phyloP scores from a whole-genome alignment of 441 rosid genomes.

The Capsella rubella region DNA sequence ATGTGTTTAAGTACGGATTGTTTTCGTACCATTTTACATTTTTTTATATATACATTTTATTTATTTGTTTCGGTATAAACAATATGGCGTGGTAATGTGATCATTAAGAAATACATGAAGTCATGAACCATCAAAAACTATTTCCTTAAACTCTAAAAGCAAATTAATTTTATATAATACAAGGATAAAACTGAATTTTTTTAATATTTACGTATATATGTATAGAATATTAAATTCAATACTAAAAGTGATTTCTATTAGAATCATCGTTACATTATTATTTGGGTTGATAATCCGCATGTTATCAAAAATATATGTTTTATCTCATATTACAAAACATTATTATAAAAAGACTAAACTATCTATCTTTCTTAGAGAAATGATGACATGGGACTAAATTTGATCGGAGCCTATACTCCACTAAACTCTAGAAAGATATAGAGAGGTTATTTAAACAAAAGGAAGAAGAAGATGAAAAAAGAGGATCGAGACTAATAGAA shows the following conservation, averaged over 20 bases:
- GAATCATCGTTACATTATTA: background rate
- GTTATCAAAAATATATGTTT: background rate
- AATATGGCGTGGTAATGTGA: background rate
- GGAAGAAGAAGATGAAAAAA: background rate
- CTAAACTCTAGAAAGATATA: constrained; percentile 14
- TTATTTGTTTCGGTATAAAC: background rate
- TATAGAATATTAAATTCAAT: background rate
- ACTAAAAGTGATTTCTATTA: background rate
- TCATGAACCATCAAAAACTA: background rate
- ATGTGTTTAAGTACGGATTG: background rate
- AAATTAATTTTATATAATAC: background rate
- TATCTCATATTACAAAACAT: no score
- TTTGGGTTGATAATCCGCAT: background rate
- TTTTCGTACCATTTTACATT: background rate
- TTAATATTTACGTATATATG: background rate
- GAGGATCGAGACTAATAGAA: background rate
- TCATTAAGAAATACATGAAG: background rate
- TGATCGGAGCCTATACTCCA: constrained; percentile 44
- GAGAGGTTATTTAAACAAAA: background rate
- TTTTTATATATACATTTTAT: background rate
- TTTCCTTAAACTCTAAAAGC: background rate
- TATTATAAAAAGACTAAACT: background rate
- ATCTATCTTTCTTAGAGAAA: background rate
- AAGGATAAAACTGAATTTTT: background rate
- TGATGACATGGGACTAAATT: constrained; percentile 10